Percentiles rank a stretch among this genome's conserved stretches.
Conservation (phyloP, 495 filamentous ascomycete species). For the Ramalina peruviana region DNA sequence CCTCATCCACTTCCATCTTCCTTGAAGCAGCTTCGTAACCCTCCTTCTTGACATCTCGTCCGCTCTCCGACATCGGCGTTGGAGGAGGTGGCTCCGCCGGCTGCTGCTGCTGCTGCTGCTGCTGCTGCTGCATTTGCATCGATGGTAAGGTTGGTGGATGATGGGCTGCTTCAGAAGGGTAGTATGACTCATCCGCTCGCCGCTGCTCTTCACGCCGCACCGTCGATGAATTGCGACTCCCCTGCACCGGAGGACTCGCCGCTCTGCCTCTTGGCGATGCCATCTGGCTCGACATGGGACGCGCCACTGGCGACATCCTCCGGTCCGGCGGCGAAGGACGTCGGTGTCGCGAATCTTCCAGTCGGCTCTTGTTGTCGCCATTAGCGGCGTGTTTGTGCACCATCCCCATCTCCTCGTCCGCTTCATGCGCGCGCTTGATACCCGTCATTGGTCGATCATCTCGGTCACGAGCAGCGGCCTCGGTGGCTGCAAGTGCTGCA, state of each 20-base stretch:
- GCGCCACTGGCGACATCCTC: slow-evolving; percentile 42
- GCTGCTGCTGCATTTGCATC: slow-evolving; percentile 40
- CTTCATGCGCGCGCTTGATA: slow-evolving; percentile 76
- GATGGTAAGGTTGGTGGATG: slow-evolving; percentile 63
- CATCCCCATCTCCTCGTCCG: slow-evolving; percentile 58
- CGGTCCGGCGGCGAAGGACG: slow-evolving; percentile 51
- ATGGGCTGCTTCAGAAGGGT: slow-evolving; percentile 83
- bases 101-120: slow-evolving; percentile 26
- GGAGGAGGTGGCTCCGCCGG: slow-evolving; percentile 29
- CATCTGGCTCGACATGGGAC: slow-evolving; percentile 10
- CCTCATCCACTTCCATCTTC: slow-evolving; percentile 94
- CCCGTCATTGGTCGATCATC: slow-evolving; percentile 68
- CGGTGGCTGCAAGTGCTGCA: slow-evolving; percentile 57
- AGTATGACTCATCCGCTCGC: slow-evolving; percentile 60
- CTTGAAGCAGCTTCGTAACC: slow-evolving; percentile 69
- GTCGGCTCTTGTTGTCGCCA: slow-evolving; percentile 71
- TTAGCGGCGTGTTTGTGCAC: slow-evolving; percentile 70
- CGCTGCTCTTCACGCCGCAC: slow-evolving; percentile 54
- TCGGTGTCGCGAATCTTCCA: slow-evolving; percentile 71
- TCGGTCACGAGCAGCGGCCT: slow-evolving; percentile 59
- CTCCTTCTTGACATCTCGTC: slow-evolving; percentile 41
- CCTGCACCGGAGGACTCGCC: slow-evolving; percentile 51
- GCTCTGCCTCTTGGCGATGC: slow-evolving; percentile 22
- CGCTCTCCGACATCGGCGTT: slow-evolving; percentile 34
- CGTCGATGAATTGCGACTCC: slow-evolving; percentile 69